phyloP scores from a whole-genome alignment of 2,329 filamentous ascomycete genomes.

The Diaporthe humulicola region DNA sequence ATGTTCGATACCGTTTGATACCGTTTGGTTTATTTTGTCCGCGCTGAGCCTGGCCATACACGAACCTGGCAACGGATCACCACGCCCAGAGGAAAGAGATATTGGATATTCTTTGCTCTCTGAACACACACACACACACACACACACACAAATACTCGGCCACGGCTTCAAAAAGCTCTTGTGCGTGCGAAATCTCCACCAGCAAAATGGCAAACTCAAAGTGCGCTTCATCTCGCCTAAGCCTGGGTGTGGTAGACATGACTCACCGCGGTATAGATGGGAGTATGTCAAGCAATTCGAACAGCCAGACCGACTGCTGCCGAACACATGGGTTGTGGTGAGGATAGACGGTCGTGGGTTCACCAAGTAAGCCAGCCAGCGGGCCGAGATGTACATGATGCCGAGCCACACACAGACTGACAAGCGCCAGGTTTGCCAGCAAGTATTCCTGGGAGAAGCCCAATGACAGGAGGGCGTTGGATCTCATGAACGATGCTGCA shows the following conservation, averaged over 20 bases:
- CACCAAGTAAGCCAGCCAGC: constrained; percentile 76
- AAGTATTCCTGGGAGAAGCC: constrained; percentile 92
- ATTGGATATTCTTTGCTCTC: not conserved
- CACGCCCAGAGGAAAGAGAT: not conserved
- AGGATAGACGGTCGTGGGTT: constrained; percentile 95
- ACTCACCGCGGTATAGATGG: constrained; percentile 69
- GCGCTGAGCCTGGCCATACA: not conserved
- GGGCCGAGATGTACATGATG: not conserved
- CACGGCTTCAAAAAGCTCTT: not conserved
- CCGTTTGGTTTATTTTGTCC: not conserved
- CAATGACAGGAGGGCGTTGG: constrained; percentile 87
- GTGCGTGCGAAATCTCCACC: not conserved
- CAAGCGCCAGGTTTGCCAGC: constrained; percentile 75
- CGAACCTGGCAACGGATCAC: not conserved
- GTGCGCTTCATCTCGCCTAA: constrained; percentile 37
- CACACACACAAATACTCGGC: not conserved
- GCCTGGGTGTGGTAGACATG: constrained; percentile 42
- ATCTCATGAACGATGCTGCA: constrained; percentile 97
- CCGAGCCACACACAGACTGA: constrained; percentile 39
- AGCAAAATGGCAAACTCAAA: constrained; percentile 46
- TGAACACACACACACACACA: not conserved
- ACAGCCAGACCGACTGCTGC: constrained; percentile 82
- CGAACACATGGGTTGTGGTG: constrained; percentile 96
- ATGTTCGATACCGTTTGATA: too few species aligned
- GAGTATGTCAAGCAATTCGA: constrained; percentile 96